Evolutionary conservation across 192 early-diverging fungal species (phyloP).

Genomic region (Coemansia sp.): DNA sequence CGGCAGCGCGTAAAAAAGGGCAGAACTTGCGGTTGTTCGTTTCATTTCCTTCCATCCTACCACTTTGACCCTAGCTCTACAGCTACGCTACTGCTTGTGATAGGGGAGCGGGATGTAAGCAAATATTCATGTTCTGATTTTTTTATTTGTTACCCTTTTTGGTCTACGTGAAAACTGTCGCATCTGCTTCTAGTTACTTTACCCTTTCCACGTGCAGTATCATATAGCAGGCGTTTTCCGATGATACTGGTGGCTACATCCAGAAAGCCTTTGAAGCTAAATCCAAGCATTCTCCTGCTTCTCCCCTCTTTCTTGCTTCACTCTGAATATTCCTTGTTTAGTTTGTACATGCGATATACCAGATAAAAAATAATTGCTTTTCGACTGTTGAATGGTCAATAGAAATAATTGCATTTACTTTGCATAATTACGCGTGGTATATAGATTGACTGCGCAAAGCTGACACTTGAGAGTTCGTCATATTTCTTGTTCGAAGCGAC

Average conservation of each 20-base stretch:
- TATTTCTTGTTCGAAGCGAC: background rate
- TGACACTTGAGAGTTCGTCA: background rate
- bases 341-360: background rate
- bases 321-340: background rate
- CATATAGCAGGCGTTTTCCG: background rate
- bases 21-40: background rate
- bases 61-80: background rate
- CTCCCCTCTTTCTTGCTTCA: background rate
- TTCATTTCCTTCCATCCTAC: background rate
- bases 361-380: slow-evolving; percentile 2
- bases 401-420: slow-evolving; percentile 19
- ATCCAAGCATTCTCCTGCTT: background rate
- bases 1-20: background rate
- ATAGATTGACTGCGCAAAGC: slow-evolving; percentile 12
- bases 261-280: background rate
- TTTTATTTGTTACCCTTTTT: slow-evolving; percentile 12
- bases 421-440: slow-evolving; percentile 7
- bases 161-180: background rate
- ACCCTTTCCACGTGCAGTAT: background rate
- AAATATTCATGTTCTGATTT: background rate
- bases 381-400: slow-evolving; percentile 2
- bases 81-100: background rate
- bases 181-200: slow-evolving; percentile 5
- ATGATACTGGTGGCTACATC: background rate
- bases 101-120: background rate